Evolutionary conservation across 495 filamentous ascomycete genomes (phyloP).

Genomic region (Trichodelitschia bisporula): DNA sequence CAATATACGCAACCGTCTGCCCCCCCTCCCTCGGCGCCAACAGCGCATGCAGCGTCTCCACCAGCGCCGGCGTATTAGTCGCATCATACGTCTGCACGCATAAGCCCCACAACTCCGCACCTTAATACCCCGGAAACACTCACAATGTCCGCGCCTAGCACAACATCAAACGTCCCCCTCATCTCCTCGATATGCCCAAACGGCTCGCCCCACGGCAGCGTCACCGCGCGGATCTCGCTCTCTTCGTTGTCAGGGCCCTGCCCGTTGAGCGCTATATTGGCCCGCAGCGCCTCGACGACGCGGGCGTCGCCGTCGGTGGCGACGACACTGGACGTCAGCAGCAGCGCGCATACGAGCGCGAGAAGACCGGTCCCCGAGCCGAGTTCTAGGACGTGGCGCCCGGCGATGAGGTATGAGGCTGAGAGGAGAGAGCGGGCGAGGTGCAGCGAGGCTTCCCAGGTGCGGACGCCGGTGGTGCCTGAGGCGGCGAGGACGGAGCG

Average conservation of each 20-base stretch:
- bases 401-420: background rate
- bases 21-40: too few relatives aligned
- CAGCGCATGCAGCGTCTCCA: background rate
- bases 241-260: slow-evolving; percentile 9
- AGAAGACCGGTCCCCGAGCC: slow-evolving; percentile 77
- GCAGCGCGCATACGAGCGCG: slow-evolving; percentile 52
- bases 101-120: background rate
- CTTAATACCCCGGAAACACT: slow-evolving; percentile 1
- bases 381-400: slow-evolving; percentile 43
- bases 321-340: slow-evolving; percentile 35
- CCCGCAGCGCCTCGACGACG: slow-evolving; percentile 41
- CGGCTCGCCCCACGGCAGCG: slow-evolving; percentile 34
- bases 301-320: slow-evolving; percentile 61
- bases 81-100: background rate
- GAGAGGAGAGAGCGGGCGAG: too few relatives aligned
- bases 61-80: background rate
- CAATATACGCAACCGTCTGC: too few relatives aligned
- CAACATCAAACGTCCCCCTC: slow-evolving; percentile 11
- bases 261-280: slow-evolving; percentile 42
- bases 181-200: slow-evolving; percentile 11
- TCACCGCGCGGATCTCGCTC: slow-evolving; percentile 16
- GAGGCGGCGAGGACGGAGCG: slow-evolving; percentile 43
- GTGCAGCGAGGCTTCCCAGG: slow-evolving; percentile 86
- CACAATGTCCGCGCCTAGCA: slow-evolving; percentile 19
- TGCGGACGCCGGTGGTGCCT: slow-evolving; percentile 69